Percentiles rank a stretch among this genome's conserved stretches.
Evolutionary conservation across 768 basidiomycete genomes (phyloP).

Genomic region (Tricholoma sp.): DNA sequence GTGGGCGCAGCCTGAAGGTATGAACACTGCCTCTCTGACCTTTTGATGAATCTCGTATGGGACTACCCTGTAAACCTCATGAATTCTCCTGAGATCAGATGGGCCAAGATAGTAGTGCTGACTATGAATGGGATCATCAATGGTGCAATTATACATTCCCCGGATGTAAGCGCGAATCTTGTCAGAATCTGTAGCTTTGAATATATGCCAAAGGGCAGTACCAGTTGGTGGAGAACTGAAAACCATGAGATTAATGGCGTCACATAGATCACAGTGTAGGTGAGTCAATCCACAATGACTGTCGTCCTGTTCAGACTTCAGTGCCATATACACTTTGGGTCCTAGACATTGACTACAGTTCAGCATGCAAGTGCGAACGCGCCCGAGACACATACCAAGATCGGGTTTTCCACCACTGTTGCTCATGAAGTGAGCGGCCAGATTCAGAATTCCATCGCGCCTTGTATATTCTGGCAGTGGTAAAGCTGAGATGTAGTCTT

Average conservation of each 20-base stretch:
- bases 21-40: conserved; percentile 88
- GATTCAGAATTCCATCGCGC: conserved; percentile 81
- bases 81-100: conserved; percentile 60
- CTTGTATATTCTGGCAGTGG: conserved; percentile 86
- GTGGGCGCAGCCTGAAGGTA: conserved; percentile 92
- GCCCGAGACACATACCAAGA: conserved; percentile 44
- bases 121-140: conserved; percentile 81
- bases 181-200: conserved; percentile 70
- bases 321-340: conserved; percentile 92
- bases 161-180: conserved; percentile 71
- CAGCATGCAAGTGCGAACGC: conserved; percentile 11
- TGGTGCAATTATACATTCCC: conserved; percentile 42
- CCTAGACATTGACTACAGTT: conserved; percentile 38
- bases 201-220: conserved; percentile 88
- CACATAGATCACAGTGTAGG: conserved; percentile 91
- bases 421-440: conserved; percentile 81
- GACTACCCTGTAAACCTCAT: conserved; percentile 59
- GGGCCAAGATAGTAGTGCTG: conserved; percentile 74
- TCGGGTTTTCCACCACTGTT: conserved; percentile 69
- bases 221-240: conserved; percentile 56
- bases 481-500: conserved; percentile 76
- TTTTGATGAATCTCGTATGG: conserved; percentile 83
- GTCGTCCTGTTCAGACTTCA: conserved; percentile 57
- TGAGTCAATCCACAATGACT: conserved; percentile 81
- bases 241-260: conserved; percentile 88